Conservation (phyloP, 441 rosid genomes). For the Gossypium lobatum region DNA sequence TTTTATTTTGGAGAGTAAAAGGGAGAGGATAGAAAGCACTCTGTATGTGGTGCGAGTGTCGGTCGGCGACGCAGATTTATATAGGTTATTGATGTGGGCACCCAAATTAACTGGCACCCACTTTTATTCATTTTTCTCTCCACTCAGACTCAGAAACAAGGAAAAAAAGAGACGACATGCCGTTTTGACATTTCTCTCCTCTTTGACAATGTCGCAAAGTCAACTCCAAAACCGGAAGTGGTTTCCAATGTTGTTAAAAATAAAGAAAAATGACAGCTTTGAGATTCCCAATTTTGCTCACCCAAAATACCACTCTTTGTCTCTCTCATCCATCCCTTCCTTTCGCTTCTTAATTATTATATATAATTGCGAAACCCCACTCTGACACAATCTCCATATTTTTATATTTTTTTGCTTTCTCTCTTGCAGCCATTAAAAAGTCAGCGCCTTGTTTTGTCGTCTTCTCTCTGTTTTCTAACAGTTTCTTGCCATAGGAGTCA, state of each 20-base stretch:
- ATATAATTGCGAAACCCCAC: conserved; percentile 24
- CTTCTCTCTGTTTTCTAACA: conserved; percentile 27
- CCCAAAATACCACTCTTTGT: conserved; percentile 13
- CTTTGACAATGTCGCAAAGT: conserved; percentile 51
- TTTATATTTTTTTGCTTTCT: conserved; percentile 3
- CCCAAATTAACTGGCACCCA: conserved; percentile 20
- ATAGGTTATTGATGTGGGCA: conserved; percentile 15
- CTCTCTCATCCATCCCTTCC: neutral
- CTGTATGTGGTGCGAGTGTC: neutral
- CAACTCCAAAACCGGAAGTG: conserved; percentile 46
- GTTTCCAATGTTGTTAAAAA: conserved; percentile 18
- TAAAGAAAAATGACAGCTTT: conserved; percentile 34
- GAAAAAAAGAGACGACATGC: neutral
- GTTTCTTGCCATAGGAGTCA: conserved; percentile 23
- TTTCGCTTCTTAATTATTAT: conserved; percentile 4
- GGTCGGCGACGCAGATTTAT: neutral
- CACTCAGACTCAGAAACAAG: neutral
- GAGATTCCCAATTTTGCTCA: conserved; percentile 39
- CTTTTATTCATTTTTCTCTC: conserved; percentile 12
- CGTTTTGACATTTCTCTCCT: conserved; percentile 35
- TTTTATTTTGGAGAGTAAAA: no score
- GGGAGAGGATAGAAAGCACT: no score
- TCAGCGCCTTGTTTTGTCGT: conserved; percentile 88
- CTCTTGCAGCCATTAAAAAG: conserved; percentile 32
- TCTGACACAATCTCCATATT: conserved; percentile 8